Percentiles rank a stretch among this genome's conserved stretches.
These are phyloP conservation scores for Psilocybe mexicana DNA, from an alignment of 1,284 basidiomycete genomes.

Conservation along the genomic window DNA sequence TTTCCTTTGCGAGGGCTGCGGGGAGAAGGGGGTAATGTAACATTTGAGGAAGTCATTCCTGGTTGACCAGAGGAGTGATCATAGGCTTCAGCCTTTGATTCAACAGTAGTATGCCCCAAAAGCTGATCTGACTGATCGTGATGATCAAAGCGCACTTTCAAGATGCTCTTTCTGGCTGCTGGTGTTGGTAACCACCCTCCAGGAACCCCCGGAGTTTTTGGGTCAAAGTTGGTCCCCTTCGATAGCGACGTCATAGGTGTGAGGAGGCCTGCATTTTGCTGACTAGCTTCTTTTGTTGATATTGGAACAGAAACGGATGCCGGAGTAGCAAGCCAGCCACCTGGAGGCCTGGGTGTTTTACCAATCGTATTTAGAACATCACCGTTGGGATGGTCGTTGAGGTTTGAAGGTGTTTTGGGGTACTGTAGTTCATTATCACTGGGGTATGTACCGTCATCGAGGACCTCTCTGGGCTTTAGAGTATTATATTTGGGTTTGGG, in stretches of 20 bases:
- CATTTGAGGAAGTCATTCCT: background rate
- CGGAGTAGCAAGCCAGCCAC: constrained; percentile 36
- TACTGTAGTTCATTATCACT: constrained; percentile 10
- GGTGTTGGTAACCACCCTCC: constrained; percentile 71
- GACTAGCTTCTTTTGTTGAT: constrained; percentile 1
- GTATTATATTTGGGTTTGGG: constrained; percentile 1
- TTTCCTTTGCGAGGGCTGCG: constrained; percentile 36
- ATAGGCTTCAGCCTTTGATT: background rate
- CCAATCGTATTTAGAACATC: constrained; percentile 13
- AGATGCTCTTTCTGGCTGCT: constrained; percentile 47
- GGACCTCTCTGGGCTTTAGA: background rate
- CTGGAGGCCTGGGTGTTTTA: constrained; percentile 32
- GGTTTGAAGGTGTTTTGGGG: constrained; percentile 11
- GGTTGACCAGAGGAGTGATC: background rate
- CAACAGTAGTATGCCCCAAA: background rate
- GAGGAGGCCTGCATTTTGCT: constrained; percentile 26
- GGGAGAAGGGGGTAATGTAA: constrained; percentile 19
- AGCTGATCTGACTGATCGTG: constrained; percentile 24
- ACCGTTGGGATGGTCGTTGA: background rate
- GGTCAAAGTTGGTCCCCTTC: constrained; percentile 42
- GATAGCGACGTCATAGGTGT: constrained; percentile 48
- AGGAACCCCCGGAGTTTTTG: constrained; percentile 68
- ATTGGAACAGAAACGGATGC: constrained; percentile 14
- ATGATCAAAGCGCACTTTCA: constrained; percentile 67
- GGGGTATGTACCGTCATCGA: constrained; percentile 30